These are phyloP conservation scores for Ambrosiella cleistominuta DNA, from an alignment of 2,329 filamentous ascomycete genomes.

Conservation along the genomic window DNA sequence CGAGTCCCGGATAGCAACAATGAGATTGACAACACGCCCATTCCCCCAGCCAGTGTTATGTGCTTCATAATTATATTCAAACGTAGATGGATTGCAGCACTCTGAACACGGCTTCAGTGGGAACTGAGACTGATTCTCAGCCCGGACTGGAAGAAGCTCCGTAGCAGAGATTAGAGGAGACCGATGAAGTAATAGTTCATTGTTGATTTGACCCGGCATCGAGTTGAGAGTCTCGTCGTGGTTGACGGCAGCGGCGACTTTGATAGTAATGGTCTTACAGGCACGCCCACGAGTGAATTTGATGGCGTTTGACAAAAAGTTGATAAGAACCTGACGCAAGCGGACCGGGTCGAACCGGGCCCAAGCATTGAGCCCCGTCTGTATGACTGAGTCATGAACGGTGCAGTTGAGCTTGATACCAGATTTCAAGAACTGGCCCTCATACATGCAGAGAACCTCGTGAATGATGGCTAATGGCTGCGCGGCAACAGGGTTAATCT, in stretches of 20 bases:
- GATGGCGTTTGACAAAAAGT: conserved; percentile 52
- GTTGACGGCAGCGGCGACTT: conserved; percentile 43
- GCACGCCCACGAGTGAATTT: conserved; percentile 47
- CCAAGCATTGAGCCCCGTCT: conserved; percentile 46
- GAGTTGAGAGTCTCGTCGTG: conserved; percentile 33
- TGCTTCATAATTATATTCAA: neutral
- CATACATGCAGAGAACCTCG: conserved; percentile 60
- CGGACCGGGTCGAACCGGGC: conserved; percentile 59
- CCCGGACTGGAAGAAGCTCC: conserved; percentile 4
- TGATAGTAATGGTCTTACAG: conserved; percentile 42
- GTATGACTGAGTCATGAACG: conserved; percentile 49
- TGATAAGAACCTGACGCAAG: conserved; percentile 58
- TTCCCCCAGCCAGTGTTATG: conserved; percentile 36
- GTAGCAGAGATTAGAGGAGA: conserved; percentile 3
- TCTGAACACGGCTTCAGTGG: neutral
- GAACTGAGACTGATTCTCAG: conserved; percentile 12
- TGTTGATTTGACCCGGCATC: conserved; percentile 48
- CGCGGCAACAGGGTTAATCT: conserved; percentile 52
- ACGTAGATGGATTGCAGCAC: neutral
- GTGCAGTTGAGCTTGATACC: conserved; percentile 54
- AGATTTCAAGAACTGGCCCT: conserved; percentile 54
- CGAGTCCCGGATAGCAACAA: conserved; percentile 56
- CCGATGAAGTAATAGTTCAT: conserved; percentile 27
- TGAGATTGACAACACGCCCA: conserved; percentile 53
- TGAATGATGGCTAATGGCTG: conserved; percentile 52